phyloP scores from a whole-genome alignment of 495 filamentous ascomycete genomes.

The Xylaria telfairii region DNA sequence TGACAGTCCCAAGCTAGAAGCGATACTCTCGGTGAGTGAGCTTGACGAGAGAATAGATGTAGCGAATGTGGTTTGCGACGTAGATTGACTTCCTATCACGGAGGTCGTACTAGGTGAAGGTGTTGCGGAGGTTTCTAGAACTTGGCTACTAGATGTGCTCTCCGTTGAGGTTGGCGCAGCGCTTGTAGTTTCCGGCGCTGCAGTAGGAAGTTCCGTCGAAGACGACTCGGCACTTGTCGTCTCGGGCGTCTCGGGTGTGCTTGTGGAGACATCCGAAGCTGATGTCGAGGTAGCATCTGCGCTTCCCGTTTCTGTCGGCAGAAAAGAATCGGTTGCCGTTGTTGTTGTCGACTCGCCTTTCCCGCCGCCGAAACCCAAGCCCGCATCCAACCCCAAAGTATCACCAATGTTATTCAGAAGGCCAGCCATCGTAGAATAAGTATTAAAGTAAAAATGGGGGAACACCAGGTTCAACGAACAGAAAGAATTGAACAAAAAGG shows the following conservation, averaged over 20 bases:
- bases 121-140: slow-evolving; percentile 24
- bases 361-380: slow-evolving; percentile 28
- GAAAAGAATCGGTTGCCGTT: not conserved
- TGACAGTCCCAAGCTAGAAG: slow-evolving; percentile 34
- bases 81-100: slow-evolving; percentile 3
- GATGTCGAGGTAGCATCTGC: slow-evolving; percentile 3
- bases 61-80: slow-evolving; percentile 35
- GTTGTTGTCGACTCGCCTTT: slow-evolving; percentile 10
- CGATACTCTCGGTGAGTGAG: slow-evolving; percentile 32
- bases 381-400: slow-evolving; percentile 27
- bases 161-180: slow-evolving; percentile 29
- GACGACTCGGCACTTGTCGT: slow-evolving; percentile 4
- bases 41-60: slow-evolving; percentile 32
- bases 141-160: slow-evolving; percentile 18
- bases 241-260: not conserved
- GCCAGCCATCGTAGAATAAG: slow-evolving; percentile 41
- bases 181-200: slow-evolving; percentile 29
- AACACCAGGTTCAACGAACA: slow-evolving; percentile 43
- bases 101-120: slow-evolving; percentile 28
- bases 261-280: not conserved
- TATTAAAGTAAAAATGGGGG: slow-evolving; percentile 26
- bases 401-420: slow-evolving; percentile 34
- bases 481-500: slow-evolving; percentile 27
- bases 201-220: slow-evolving; percentile 24
- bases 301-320: slow-evolving; percentile 5